Evolutionary conservation across 345 rosid genomes (phyloP).

Genomic region (Dovyalis caffra): DNA sequence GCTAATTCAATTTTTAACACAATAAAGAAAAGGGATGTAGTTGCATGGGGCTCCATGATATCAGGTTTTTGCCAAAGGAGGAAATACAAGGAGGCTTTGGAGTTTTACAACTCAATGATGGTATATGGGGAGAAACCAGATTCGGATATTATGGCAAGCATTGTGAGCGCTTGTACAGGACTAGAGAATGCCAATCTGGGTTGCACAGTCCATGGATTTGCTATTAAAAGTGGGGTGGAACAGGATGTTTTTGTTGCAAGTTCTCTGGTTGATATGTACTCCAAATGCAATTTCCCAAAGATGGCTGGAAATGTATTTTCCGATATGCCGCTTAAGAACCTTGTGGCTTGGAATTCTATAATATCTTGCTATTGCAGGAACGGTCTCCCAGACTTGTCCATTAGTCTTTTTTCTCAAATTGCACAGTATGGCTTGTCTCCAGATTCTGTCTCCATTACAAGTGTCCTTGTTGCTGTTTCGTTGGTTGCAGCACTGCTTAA

Average conservation of each 20-base stretch:
- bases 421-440: constrained; percentile 42
- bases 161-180: constrained; percentile 53
- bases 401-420: constrained; percentile 45
- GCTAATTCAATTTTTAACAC: constrained; percentile 43
- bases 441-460: constrained; percentile 63
- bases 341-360: constrained; percentile 77
- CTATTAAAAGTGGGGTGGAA: constrained; percentile 50
- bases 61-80: constrained; percentile 63
- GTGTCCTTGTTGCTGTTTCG: constrained; percentile 67
- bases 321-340: constrained; percentile 47
- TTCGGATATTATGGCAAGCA: constrained; percentile 59
- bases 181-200: constrained; percentile 49
- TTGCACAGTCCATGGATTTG: constrained; percentile 49
- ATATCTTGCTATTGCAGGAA: constrained; percentile 66
- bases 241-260: constrained; percentile 58
- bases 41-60: constrained; percentile 76
- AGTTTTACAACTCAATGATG: constrained; percentile 45
- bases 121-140: constrained; percentile 50
- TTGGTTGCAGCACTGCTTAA: constrained; percentile 54
- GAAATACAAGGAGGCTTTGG: constrained; percentile 52
- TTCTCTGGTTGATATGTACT: constrained; percentile 76
- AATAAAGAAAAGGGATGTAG: constrained; percentile 54
- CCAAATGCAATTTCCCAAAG: constrained; percentile 59
- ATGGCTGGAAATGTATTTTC: constrained; percentile 54
- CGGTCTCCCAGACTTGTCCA: constrained; percentile 55